These are phyloP conservation scores for Neurospora pannonica DNA, from an alignment of 495 filamentous ascomycete genomes.

Conservation along the genomic window DNA sequence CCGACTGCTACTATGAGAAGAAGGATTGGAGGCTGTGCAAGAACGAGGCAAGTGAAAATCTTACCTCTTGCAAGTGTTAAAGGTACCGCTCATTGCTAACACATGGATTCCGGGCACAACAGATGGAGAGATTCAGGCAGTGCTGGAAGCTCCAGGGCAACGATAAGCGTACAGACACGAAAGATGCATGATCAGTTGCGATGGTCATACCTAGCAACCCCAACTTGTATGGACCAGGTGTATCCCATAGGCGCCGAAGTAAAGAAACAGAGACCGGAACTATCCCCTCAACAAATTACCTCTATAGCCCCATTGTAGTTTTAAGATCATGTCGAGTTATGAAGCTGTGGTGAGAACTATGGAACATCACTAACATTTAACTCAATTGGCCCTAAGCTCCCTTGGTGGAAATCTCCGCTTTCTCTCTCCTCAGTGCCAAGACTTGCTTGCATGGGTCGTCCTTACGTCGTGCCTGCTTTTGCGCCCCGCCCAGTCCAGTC, in stretches of 20 bases:
- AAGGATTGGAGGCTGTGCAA: slow-evolving; percentile 92
- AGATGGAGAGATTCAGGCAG: slow-evolving; percentile 89
- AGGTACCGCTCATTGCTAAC: slow-evolving; percentile 4
- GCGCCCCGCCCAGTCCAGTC: neutral
- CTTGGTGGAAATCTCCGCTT: neutral
- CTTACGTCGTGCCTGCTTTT: neutral
- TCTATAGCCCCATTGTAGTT: neutral
- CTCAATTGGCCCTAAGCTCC: neutral
- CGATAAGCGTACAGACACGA: slow-evolving; percentile 66
- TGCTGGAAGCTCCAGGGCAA: slow-evolving; percentile 95
- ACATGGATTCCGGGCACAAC: slow-evolving; percentile 5
- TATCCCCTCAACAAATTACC: neutral
- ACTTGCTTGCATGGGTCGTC: neutral
- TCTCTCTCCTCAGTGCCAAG: neutral
- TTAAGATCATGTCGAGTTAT: neutral
- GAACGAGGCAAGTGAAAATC: slow-evolving; percentile 58
- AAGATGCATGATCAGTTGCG: slow-evolving; percentile 42
- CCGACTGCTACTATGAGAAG: slow-evolving; percentile 90
- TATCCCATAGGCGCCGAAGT: neutral
- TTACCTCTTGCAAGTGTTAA: neutral
- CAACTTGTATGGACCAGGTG: neutral
- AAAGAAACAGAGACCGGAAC: neutral
- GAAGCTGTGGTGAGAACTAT: neutral
- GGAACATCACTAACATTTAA: neutral
- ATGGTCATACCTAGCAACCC: neutral